Base-by-base conservation (phyloP, 179 eudicot species). In the Beta corolliflora region DNA sequence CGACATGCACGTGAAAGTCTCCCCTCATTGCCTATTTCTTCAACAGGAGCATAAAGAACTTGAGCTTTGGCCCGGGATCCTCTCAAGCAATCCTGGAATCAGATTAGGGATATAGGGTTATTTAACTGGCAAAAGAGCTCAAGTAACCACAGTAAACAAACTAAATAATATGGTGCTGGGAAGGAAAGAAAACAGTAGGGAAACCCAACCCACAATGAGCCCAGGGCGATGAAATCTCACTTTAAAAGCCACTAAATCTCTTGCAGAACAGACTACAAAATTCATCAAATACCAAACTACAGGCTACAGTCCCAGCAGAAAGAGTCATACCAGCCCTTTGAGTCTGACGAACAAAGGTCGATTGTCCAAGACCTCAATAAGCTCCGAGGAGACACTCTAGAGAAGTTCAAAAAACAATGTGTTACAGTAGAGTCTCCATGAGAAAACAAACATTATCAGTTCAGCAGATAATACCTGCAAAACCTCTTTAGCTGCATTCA, bases 1-100 rank as follows among this genome's bases (percentile, higher is more conserved):
- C 99, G 91, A 83, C 98, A 94, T 67, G 94, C 98, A 80, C 82
- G 95, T 19, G 81, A 45, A 71, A 95, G 98, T 79, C 99, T 84
- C 71, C 86, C 95, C 83, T 88, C 92, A 18, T 85, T 83, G 60
- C 97, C 97, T 55, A 94, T 85, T 91, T 90, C 99, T 88, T 94
- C 94, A 48, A 95, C 81, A 59, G 98, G 98, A 83, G 92, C 92
- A 84, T 93, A 91, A 46, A 95, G 85, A 81, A 95, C 95, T 79
- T 87, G 89, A 60, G 97, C 97, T 83, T 88, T 89, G 60, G 85
- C 81, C 52, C 67, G 69, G 73, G 99, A 88, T 81, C 98, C 98
- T 86, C 72, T 92, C 91, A 95, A 88, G 83, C 89, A 86, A 13
- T 87, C 90, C 99, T 95, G 90, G 83, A 87, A 85, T 65, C 63